A percentile compares a stretch with the other conserved stretches of the same genome.
phyloP scores from a whole-genome alignment of 257 asterid genomes.

The Cynanchum wilfordii region DNA sequence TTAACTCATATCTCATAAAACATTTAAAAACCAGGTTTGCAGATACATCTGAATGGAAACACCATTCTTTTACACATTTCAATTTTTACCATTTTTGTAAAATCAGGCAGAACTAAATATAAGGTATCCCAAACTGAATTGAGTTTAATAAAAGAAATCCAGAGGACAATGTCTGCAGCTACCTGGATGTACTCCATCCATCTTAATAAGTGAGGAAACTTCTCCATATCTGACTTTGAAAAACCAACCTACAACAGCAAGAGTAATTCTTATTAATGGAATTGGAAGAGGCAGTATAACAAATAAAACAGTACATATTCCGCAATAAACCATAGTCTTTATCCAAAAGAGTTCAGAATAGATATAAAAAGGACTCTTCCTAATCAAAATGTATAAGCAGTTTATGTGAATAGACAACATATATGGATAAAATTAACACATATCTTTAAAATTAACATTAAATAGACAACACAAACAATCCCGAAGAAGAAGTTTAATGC shows the following conservation, averaged over 20 bases:
- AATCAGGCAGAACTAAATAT: neutral
- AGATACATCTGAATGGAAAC: neutral
- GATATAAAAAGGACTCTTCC: no score
- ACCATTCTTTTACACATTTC: neutral
- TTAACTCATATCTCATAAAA: neutral
- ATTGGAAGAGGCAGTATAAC: neutral
- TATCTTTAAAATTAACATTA: no score
- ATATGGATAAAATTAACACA: no score
- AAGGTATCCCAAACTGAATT: neutral
- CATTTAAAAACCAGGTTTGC: neutral
- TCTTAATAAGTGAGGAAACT: slow-evolving; percentile 69
- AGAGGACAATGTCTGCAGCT: slow-evolving; percentile 1
- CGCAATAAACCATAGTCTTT: no score
- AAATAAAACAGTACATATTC: neutral
- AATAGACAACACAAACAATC: no score
- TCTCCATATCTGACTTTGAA: slow-evolving; percentile 48
- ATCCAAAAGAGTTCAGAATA: no score
- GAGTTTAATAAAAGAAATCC: neutral
- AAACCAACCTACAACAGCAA: slow-evolving; percentile 44
- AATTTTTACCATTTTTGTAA: neutral
- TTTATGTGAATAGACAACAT: no score
- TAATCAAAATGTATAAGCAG: neutral
- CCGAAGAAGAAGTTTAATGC: no score
- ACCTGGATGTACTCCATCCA: slow-evolving; percentile 95
- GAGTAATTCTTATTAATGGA: neutral